These are phyloP conservation scores for Mycena maculata DNA, from an alignment of 768 basidiomycete genomes.

Conservation along the genomic window DNA sequence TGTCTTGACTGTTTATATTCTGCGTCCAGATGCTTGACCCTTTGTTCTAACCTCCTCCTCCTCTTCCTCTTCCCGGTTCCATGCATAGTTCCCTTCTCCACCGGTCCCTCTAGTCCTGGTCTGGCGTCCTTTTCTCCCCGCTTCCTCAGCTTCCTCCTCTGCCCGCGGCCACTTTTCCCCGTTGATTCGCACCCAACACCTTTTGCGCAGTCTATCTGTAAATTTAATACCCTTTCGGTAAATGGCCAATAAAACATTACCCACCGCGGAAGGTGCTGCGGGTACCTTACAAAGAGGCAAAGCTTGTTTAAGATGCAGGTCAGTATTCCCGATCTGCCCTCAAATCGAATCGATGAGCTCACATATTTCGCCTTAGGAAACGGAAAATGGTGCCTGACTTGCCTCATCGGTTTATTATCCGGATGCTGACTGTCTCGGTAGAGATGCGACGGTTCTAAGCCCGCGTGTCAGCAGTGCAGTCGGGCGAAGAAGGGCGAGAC, in stretches of 20 bases:
- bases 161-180: slow-evolving; percentile 47
- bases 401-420: neutral
- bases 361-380: slow-evolving; percentile 59
- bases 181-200: slow-evolving; percentile 42
- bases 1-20: slow-evolving; percentile 31
- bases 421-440: slow-evolving; percentile 44
- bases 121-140: slow-evolving; percentile 39
- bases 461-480: slow-evolving; percentile 81
- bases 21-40: slow-evolving; percentile 9
- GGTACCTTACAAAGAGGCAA: slow-evolving; percentile 73
- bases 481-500: slow-evolving; percentile 80
- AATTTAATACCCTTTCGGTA: slow-evolving; percentile 49
- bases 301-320: slow-evolving; percentile 81
- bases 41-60: slow-evolving; percentile 27
- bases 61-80: slow-evolving; percentile 35
- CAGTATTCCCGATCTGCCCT: slow-evolving; percentile 33
- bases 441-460: slow-evolving; percentile 84
- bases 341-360: slow-evolving; percentile 31
- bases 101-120: slow-evolving; percentile 42
- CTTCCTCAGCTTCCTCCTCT: slow-evolving; percentile 36
- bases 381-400: slow-evolving; percentile 69
- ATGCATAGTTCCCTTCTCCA: slow-evolving; percentile 31
- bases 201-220: slow-evolving; percentile 40
- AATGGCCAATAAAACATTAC: slow-evolving; percentile 63
- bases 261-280: slow-evolving; percentile 49